Percentiles rank a stretch among this genome's conserved stretches.
These are phyloP conservation scores for Adansonia gregorii DNA, from an alignment of 441 rosid species.

Conservation along the genomic window DNA sequence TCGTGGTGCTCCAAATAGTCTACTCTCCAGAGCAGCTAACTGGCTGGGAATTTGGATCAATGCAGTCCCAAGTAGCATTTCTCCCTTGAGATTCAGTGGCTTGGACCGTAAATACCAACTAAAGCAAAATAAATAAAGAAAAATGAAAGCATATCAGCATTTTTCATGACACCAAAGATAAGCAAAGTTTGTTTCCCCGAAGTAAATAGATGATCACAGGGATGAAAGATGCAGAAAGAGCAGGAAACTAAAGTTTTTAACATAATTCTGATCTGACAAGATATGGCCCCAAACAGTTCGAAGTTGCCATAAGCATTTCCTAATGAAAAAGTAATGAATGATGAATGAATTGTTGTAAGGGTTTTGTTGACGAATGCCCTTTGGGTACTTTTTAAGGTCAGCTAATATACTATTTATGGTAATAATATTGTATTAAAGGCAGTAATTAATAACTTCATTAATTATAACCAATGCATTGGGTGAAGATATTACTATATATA, in stretches of 20 bases:
- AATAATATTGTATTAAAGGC: neutral
- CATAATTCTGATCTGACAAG: neutral
- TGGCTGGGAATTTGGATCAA: neutral
- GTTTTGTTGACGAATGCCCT: neutral
- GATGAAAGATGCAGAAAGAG: slow-evolving; percentile 3
- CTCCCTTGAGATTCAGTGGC: neutral
- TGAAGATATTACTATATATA: neutral
- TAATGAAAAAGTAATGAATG: neutral
- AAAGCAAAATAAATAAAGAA: neutral
- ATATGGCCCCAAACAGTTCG: neutral
- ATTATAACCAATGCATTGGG: neutral
- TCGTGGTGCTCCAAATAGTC: neutral
- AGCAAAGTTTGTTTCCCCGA: neutral
- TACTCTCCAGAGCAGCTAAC: neutral
- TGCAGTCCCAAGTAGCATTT: slow-evolving; percentile 11
- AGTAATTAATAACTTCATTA: neutral
- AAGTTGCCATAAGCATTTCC: neutral
- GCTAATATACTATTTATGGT: neutral
- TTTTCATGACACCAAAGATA: neutral
- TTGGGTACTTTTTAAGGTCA: neutral
- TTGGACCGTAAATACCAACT: slow-evolving; percentile 14
- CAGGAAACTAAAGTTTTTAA: neutral
- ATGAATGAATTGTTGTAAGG: neutral
- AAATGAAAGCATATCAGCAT: neutral
- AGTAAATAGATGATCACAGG: neutral